Conservation (phyloP, 2,329 filamentous ascomycete species). For the Amauroascus verrucosus region DNA sequence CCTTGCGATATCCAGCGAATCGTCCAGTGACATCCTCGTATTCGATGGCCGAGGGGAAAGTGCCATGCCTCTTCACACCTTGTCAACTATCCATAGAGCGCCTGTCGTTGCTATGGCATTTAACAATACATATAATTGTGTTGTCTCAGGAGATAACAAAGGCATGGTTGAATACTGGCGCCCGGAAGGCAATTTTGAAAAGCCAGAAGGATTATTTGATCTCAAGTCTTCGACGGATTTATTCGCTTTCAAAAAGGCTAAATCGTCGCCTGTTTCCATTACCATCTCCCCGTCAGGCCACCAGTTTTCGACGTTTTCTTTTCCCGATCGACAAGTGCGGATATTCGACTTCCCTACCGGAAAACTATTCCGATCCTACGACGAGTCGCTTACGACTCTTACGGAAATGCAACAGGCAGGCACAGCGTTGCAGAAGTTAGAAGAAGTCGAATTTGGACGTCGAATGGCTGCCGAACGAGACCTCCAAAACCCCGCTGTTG, state of each 20-base stretch:
- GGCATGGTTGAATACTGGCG: slow-evolving; percentile 98
- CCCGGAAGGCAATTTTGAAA: slow-evolving; percentile 66
- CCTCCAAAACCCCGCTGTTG: slow-evolving; percentile 58
- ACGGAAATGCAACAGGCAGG: slow-evolving; percentile 96
- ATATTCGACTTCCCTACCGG: slow-evolving; percentile 85
- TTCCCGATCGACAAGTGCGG: slow-evolving; percentile 86
- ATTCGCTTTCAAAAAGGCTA: slow-evolving; percentile 95
- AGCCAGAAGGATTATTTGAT: slow-evolving; percentile 81
- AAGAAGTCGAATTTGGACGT: slow-evolving; percentile 84
- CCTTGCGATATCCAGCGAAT: slow-evolving; percentile 70
- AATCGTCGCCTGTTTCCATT: slow-evolving; percentile 70
- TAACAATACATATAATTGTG: slow-evolving; percentile 81
- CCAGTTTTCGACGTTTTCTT: slow-evolving; percentile 78
- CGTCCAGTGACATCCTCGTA: slow-evolving; percentile 62
- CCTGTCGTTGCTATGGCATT: slow-evolving; percentile 78
- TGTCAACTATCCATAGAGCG: slow-evolving; percentile 69
- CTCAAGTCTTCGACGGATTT: slow-evolving; percentile 90
- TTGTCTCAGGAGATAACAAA: slow-evolving; percentile 74
- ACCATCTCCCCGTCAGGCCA: slow-evolving; percentile 77
- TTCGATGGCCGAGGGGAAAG: slow-evolving; percentile 86
- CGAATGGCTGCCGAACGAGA: slow-evolving; percentile 78
- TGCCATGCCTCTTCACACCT: slow-evolving; percentile 61
- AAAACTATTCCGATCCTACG: slow-evolving; percentile 84
- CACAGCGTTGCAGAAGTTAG: slow-evolving; percentile 67
- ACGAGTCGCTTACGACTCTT: slow-evolving; percentile 80